These are phyloP conservation scores for Gracilaria domingensis DNA, from an alignment of 23 red algal species.

Conservation along the genomic window DNA sequence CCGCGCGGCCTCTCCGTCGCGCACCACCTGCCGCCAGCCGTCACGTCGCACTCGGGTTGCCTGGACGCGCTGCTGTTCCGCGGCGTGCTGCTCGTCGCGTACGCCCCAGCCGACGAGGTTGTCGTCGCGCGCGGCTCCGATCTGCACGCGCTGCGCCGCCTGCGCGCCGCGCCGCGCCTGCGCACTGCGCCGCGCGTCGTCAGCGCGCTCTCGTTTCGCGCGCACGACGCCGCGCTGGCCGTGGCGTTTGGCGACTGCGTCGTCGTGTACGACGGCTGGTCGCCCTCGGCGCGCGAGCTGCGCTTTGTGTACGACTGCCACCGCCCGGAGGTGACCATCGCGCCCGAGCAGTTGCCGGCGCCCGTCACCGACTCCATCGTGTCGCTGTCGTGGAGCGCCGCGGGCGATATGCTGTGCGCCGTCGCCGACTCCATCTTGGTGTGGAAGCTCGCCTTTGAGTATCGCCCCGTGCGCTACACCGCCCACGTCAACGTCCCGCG, in stretches of 20 bases:
- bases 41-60: slow-evolving; percentile 31
- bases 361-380: not conserved
- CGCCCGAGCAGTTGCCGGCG: not conserved
- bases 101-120: slow-evolving; percentile 56
- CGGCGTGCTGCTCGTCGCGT: slow-evolving; percentile 66
- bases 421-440: slow-evolving; percentile 58
- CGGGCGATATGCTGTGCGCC: slow-evolving; percentile 49
- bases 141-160: slow-evolving; percentile 53
- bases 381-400: slow-evolving; percentile 35
- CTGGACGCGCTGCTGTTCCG: slow-evolving; percentile 67
- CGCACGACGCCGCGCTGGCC: slow-evolving; percentile 65
- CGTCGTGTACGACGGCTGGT: slow-evolving; percentile 70
- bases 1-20: slow-evolving; percentile 30
- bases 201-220: slow-evolving; percentile 59
- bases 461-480: slow-evolving; percentile 43
- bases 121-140: slow-evolving; percentile 77
- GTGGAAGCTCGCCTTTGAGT: slow-evolving; percentile 39
- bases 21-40: slow-evolving; percentile 38
- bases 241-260: slow-evolving; percentile 57
- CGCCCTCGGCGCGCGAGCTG: not conserved
- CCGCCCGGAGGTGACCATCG: slow-evolving; percentile 30
- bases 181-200: not conserved
- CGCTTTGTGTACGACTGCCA: slow-evolving; percentile 21
- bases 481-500: not conserved
- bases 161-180: slow-evolving; percentile 23